phyloP scores from a whole-genome alignment of 1,284 basidiomycete species.

The Phylloboletellus chloephorus region DNA sequence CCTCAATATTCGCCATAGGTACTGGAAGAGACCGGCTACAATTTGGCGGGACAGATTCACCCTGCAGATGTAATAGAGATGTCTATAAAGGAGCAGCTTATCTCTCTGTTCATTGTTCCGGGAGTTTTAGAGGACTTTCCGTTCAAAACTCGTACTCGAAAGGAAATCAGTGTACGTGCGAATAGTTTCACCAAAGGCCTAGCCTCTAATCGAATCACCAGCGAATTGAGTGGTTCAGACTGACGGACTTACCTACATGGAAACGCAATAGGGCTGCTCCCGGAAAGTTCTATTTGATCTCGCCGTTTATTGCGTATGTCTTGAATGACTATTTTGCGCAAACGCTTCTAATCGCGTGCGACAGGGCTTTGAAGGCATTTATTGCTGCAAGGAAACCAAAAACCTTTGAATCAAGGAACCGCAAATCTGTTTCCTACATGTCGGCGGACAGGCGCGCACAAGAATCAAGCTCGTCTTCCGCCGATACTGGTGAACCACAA shows the following conservation, averaged over 20 bases:
- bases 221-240: conserved; percentile 96
- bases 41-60: conserved; percentile 68
- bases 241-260: conserved; percentile 92
- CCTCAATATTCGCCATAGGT: conserved; percentile 49
- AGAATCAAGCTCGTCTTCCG: conserved; percentile 62
- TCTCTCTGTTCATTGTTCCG: conserved; percentile 89
- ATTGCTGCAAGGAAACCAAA: conserved; percentile 51
- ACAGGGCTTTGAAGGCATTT: conserved; percentile 62
- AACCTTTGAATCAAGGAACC: conserved; percentile 26
- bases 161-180: conserved; percentile 91
- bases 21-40: conserved; percentile 91
- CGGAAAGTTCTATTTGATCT: conserved; percentile 92
- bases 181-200: neutral
- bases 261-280: conserved; percentile 68
- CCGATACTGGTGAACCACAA: conserved; percentile 54
- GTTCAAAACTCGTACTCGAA: conserved; percentile 92
- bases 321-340: conserved; percentile 7
- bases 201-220: conserved; percentile 33
- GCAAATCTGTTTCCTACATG: conserved; percentile 27
- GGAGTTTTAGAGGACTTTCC: conserved; percentile 86
- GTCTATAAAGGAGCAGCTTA: conserved; percentile 83
- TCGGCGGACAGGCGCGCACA: conserved; percentile 35
- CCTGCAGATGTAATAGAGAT: conserved; percentile 76
- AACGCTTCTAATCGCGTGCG: conserved; percentile 8
- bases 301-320: conserved; percentile 87